Percentiles rank a stretch among this genome's conserved stretches.
Evolutionary conservation across 2,329 filamentous ascomycete genomes (phyloP).

Genomic region (Scytalidium sp.): DNA sequence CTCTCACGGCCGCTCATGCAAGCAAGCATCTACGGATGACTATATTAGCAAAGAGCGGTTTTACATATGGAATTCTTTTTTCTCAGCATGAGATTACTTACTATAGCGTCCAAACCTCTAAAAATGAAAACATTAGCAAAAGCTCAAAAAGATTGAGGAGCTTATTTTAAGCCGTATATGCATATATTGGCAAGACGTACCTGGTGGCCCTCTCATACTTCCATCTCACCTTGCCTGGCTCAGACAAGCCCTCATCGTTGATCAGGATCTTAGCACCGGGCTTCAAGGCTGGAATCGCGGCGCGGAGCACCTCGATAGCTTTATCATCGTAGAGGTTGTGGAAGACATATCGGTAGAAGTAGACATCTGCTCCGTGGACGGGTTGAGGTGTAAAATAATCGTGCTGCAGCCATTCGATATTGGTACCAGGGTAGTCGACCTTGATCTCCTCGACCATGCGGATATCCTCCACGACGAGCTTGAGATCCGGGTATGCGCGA

Average conservation of each 20-base stretch:
- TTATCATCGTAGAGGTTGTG: slow-evolving; percentile 44
- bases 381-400: slow-evolving; percentile 43
- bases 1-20: slow-evolving; percentile 48
- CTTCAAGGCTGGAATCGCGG: slow-evolving; percentile 37
- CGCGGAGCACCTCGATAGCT: slow-evolving; percentile 29
- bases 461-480: slow-evolving; percentile 21
- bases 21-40: slow-evolving; percentile 45
- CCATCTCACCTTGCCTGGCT: slow-evolving; percentile 9
- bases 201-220: slow-evolving; percentile 35
- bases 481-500: slow-evolving; percentile 18
- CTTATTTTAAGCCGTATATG: background rate
- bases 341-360: slow-evolving; percentile 43
- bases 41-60: slow-evolving; percentile 31
- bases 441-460: slow-evolving; percentile 39
- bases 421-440: slow-evolving; percentile 22
- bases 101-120: background rate
- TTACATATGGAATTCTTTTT: background rate
- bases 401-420: slow-evolving; percentile 27
- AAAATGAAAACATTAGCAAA: background rate
- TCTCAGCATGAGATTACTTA: background rate
- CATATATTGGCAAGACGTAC: slow-evolving; percentile 34
- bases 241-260: slow-evolving; percentile 28
- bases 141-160: too few species aligned
- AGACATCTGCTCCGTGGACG: slow-evolving; percentile 37
- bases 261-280: slow-evolving; percentile 34